Evolutionary conservation across 108 stramenopile genomes (phyloP), one percentile per base, ranked within the genome.

Genomic region (Cyclostephanos invisitatus): DNA sequence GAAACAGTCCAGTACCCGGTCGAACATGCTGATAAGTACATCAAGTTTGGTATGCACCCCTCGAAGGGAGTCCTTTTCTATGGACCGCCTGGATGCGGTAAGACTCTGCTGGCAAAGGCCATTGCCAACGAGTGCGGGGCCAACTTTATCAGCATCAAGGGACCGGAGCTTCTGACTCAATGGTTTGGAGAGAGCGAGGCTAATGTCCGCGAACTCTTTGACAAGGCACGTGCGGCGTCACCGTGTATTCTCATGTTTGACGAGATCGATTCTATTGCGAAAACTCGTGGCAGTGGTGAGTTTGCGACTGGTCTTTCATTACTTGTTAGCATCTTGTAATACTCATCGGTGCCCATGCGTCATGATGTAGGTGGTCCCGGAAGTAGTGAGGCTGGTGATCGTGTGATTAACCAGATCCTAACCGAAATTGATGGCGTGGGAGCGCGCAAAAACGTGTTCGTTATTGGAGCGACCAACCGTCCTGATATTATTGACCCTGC

Each of bases 211-310:
- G 91, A 98, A 42, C 82, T 99, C 20, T 99, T 99, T 72, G 98
- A 98, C 82, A 99, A 99, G 85, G 99, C 99, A 2, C 96, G 98
- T 59, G 94, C 97, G 27, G 98, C 98, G 9, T 95, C 95, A 55
- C 98, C 99, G 1, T 99, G 98, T 85, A 99, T 99, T 67, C 88
- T 99, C 27, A 98, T 99, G 86, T 99, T 99, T 76, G 99, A 99
- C 75, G 98, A 99, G 85, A 95, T 99, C 91, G 99, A 99, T 83
- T 98, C 98, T 35, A 98, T 99, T 71, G 99, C 98, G n/a, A 89
- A 95, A 67, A 91, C 97, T 14, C 91, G 99, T 72, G 99, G 99
- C 17, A 77, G 85, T 11, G 95, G 96, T 65, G 77, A 86, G 40
- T 70, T 36, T 46, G 44, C 44, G 3, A 46, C 44, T 15, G 15